Base-by-base conservation (phyloP, 768 basidiomycete genomes). In the Leccinum variicolor region DNA sequence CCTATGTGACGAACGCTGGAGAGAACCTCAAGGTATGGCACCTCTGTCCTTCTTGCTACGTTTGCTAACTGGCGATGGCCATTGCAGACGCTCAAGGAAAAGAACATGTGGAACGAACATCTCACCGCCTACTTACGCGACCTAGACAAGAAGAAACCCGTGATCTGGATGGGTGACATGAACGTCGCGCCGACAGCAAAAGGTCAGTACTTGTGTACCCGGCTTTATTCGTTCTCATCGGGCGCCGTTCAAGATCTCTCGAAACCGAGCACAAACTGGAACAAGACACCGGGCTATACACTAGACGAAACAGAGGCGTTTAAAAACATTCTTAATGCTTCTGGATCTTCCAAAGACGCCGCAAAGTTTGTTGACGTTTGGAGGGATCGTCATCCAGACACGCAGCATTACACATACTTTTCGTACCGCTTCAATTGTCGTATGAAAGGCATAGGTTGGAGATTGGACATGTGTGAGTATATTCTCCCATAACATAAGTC, bases 1-100 rank as follows among this genome's bases (percentile, higher is more conserved):
- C 91, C 17, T 94, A 94, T 62, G 89, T 90, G 29, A 85, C 89
- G 10, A 94, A 95, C 61, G 92, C 93, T 1, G 93, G 93, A 3
- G 71, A 80, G 50, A 77, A 80, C 9, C 74, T 95, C 31, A 92
- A 94, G 84, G 90, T 87, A 49, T 28, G 59, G 21, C 15, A 7
- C 15, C 34, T 29, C 19, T 10, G n/a, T 4, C 56, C 34, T 11
- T 48, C 47, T 21, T 1, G 29, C 26, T 3, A 45, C 45, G 15
- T 54, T 46, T 29, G 39, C 46, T 56, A 46, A 62, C 47, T 17
- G 10, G 14, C 26, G 17, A 39, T 15, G 28, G 33, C 25, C 13
- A 55, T 54, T 15, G 52, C 66, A 94, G 90, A 91, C 86, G 1
- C 73, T 95, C 52, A 81, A 84, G 29, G 81, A 76, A 50, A 93